phyloP scores from a whole-genome alignment of 1,284 basidiomycete genomes.

The Coniferiporia weirii region DNA sequence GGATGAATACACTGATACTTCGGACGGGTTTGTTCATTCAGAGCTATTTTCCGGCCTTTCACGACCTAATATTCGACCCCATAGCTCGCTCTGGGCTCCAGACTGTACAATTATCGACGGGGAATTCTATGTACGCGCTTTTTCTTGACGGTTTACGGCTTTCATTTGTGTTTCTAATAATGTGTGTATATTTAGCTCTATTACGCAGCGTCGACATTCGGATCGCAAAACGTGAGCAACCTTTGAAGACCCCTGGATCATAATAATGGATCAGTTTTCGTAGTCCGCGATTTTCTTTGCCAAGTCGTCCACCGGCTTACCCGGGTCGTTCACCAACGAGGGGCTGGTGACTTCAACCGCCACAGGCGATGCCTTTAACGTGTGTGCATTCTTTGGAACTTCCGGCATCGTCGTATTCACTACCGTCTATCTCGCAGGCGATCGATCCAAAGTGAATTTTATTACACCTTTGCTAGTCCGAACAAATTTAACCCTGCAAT shows the following conservation, averaged over 20 bases:
- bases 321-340: constrained; percentile 36
- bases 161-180: background rate
- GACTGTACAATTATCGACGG: constrained; percentile 44
- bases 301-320: constrained; percentile 33
- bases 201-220: constrained; percentile 28
- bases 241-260: background rate
- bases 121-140: constrained; percentile 37
- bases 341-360: constrained; percentile 46
- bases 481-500: constrained; percentile 17
- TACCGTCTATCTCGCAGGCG: constrained; percentile 30
- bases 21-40: constrained; percentile 36
- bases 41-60: background rate
- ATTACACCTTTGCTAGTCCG: background rate
- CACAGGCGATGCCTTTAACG: constrained; percentile 42
- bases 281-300: constrained; percentile 26
- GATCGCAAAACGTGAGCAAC: constrained; percentile 20
- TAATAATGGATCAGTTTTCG: background rate
- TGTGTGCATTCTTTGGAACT: constrained; percentile 24
- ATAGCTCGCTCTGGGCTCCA: constrained; percentile 45
- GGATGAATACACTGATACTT: constrained; percentile 42
- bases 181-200: constrained; percentile 23
- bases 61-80: background rate
- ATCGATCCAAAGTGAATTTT: constrained; percentile 49
- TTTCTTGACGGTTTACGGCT: background rate
- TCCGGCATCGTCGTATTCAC: background rate